phyloP scores from a whole-genome alignment of 352 stramenopile genomes.

The Sclerospora graminicola region DNA sequence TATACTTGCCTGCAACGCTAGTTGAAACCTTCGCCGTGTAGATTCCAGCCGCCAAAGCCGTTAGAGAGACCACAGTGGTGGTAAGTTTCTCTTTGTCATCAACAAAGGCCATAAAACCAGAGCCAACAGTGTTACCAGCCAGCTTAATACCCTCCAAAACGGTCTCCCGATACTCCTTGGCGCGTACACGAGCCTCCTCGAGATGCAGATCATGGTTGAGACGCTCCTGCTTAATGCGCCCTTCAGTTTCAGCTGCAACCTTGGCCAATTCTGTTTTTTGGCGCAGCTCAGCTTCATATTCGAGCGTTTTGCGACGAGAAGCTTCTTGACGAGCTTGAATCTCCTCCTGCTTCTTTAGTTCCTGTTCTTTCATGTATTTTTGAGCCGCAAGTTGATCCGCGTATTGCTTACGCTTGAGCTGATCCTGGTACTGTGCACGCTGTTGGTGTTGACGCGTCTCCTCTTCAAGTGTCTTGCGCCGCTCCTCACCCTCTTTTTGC shows the following conservation, averaged over 20 bases:
- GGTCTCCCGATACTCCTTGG: conserved; percentile 87
- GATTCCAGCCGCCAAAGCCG: conserved; percentile 91
- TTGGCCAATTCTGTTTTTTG: conserved; percentile 93
- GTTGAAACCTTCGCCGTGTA: conserved; percentile 93
- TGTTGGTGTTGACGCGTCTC: conserved; percentile 96
- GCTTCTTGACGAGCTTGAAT: conserved; percentile 93
- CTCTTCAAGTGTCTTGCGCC: conserved; percentile 93
- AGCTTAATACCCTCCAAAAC: conserved; percentile 95
- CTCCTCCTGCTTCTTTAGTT: conserved; percentile 98
- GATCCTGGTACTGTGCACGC: conserved; percentile 95
- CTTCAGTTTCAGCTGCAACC: conserved; percentile 93
- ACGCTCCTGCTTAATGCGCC: conserved; percentile 93
- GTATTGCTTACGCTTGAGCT: conserved; percentile 98
- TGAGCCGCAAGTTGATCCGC: conserved; percentile 94
- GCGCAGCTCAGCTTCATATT: conserved; percentile 94
- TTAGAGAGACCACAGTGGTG: conserved; percentile 90
- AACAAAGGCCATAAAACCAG: conserved; percentile 90
- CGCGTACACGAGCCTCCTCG: conserved; percentile 90
- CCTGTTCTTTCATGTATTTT: conserved; percentile 93
- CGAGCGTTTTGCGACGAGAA: conserved; percentile 94
- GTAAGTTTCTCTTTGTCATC: conserved; percentile 93
- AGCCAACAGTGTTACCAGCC: conserved; percentile 88
- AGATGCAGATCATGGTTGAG: conserved; percentile 98
- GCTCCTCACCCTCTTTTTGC: conserved; percentile 94
- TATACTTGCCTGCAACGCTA: conserved; percentile 90